Evolutionary conservation across 768 basidiomycete species (phyloP), one percentile per base, ranked within the genome.

Genomic region (Serendipita indica): DNA sequence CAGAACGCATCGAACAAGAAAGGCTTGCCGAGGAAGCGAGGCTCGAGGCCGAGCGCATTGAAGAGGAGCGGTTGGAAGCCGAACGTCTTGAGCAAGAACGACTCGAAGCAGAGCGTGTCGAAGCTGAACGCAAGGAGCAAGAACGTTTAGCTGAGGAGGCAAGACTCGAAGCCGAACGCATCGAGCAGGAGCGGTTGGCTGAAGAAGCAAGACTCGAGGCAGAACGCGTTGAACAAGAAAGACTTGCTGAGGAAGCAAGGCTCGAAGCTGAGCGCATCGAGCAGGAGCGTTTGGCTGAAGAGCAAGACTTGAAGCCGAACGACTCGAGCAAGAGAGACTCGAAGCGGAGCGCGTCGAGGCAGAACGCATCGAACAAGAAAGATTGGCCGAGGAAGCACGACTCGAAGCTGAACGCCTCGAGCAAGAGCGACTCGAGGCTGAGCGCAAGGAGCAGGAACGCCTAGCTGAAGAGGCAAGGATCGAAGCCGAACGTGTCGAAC

Each of bases 111-210:
- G 35, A 37, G 35, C 35, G 35, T 37, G 35, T 37, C 35, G 35
- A 37, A 30, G 49, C 49, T 7, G 49, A 54, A 10, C 20, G 49
- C 3, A 3, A 22, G 1, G 49, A 54, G 22, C 10, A 54, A 54
- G 49, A 54, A n/a, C 49, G 49, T 54, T 18, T 54, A 18, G 35
- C 35, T 37, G 49, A 54, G 49, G 22, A 16, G 20, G 49, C 20
- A 28, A 6, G 49, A 3, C 7, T 54, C 4, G 49, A 54, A 27
- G 49, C 49, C 10, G 30, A 54, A 30, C 49, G 49, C 30, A 18
- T 54, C 20, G 49, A 54, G 49, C 3, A 54, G 30, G 49, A 54
- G n/a, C 10, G 2, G 49, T n/a, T 43, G 10, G 10, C n/a, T 3
- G 49, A 54, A 27, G 14, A 3, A 10, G 49, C 20, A 10, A 18